Evolutionary conservation across 768 basidiomycete species (phyloP), one percentile per base, ranked within the genome.

Genomic region (Glaciozyma martinii): DNA sequence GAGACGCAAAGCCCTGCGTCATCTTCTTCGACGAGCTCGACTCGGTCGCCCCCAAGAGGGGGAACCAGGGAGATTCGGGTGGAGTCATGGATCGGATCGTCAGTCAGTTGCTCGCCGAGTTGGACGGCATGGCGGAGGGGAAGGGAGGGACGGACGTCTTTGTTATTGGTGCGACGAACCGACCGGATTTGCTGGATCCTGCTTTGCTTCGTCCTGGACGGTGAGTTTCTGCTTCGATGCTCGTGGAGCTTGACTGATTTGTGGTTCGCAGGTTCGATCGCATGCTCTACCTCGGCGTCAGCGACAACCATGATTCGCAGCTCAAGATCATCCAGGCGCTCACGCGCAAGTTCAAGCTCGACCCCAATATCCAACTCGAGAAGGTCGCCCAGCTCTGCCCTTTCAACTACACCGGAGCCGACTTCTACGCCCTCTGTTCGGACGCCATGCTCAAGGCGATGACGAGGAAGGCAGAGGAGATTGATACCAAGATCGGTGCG

Each of bases 21-120:
- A 84, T 99, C 61, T 88, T 99, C 44, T 78, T 99, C 54, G 95
- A 99, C 72, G 95, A 99, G 78, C 84, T 99, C 3, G 95, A 99
- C 71, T 92, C 94, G 2, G 78, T 99, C 25, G 94, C 90, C 66
- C 95, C 95, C 0, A 82, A 85, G 65, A 78, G 95, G 57, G 71
- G 71, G 10, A 93, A 94, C 73, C 91, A 93, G 19, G 84, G 87
- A 12, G 85, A 88, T 1, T 90, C 89, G 1, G 90, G 92, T 8
- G 94, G 97, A 75, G 95, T 98, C 4, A 94, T 97, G 77, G 91
- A 90, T 71, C 83, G 95, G 33, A 92, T 98, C 1, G 95, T 98
- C 8, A 89, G 91, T 29, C 95, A 93, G 30, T 78, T 99, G 47
- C 78, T 99, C 67, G 98, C 95, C 0, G 84, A 97, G 67, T 82